These are phyloP conservation scores for Fusarium protoensiforme DNA, from an alignment of 2,329 filamentous ascomycete species.

Conservation along the genomic window DNA sequence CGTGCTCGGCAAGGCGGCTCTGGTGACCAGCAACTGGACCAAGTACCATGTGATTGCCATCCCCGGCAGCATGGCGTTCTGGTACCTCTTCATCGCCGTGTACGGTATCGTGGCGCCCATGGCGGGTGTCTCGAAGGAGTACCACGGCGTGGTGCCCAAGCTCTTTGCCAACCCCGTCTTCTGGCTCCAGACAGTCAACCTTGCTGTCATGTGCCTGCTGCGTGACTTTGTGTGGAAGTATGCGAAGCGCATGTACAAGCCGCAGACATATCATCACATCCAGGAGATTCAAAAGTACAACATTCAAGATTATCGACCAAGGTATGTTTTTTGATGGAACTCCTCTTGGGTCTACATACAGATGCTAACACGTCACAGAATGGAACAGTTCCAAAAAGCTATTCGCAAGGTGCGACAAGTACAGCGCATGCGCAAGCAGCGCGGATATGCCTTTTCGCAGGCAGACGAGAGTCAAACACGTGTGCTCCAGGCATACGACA, in stretches of 20 bases:
- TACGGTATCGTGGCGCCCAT: constrained; percentile 90
- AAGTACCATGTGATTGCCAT: constrained; percentile 98
- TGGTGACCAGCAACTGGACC: constrained; percentile 98
- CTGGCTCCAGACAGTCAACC: constrained; percentile 87
- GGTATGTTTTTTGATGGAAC: constrained; percentile 65
- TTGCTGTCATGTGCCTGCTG: constrained; percentile 84
- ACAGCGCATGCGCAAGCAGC: constrained; percentile 98
- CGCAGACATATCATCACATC: constrained; percentile 96
- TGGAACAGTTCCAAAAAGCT: constrained; percentile 99
- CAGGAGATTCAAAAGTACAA: constrained; percentile 99
- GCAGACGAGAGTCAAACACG: constrained; percentile 96
- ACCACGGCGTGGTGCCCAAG: constrained; percentile 82
- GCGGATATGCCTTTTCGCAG: constrained; percentile 97
- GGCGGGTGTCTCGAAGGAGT: constrained; percentile 83
- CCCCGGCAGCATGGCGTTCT: constrained; percentile 90
- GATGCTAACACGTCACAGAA: constrained; percentile 63
- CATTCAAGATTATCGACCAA: constrained; percentile 96
- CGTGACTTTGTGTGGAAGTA: constrained; percentile 98
- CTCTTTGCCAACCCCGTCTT: constrained; percentile 86
- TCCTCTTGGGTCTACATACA: no score
- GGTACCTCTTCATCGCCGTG: constrained; percentile 88
- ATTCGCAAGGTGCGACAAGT: constrained; percentile 98
- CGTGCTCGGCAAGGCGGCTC: constrained; percentile 91
- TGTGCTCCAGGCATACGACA: constrained; percentile 97
- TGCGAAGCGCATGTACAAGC: constrained; percentile 94